A percentile compares a stretch with the other conserved stretches of the same genome.
phyloP scores from a whole-genome alignment of 2,329 filamentous ascomycete species.

The Pezicula radicicola region DNA sequence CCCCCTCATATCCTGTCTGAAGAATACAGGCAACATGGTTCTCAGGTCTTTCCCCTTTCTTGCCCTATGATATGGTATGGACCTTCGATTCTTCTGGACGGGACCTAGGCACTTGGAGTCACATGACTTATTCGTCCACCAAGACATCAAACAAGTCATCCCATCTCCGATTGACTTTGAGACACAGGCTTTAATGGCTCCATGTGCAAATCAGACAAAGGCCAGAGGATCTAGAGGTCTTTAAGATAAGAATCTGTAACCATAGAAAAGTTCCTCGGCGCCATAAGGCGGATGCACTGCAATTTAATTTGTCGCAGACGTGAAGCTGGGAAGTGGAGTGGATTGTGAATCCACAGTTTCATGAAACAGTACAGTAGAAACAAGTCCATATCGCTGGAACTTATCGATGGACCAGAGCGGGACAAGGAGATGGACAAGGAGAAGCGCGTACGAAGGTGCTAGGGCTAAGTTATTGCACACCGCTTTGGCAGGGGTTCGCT shows the following conservation, averaged over 20 bases:
- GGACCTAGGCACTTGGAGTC: too few relatives aligned
- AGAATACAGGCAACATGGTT: too few relatives aligned
- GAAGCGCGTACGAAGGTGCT: neutral
- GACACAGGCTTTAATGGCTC: neutral
- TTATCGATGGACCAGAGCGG: neutral
- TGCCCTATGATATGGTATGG: too few relatives aligned
- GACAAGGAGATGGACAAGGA: neutral
- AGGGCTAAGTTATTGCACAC: too few relatives aligned
- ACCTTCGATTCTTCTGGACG: too few relatives aligned
- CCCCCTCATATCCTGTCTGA: too few relatives aligned
- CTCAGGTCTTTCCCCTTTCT: too few relatives aligned
- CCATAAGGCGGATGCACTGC: neutral
- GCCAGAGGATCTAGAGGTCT: neutral
- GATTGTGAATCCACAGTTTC: neutral
- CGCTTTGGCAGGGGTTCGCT: too few relatives aligned
- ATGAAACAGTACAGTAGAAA: conserved; percentile 1
- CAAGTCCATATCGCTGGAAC: neutral
- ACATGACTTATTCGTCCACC: too few relatives aligned
- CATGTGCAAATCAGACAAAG: neutral
- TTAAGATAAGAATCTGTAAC: neutral
- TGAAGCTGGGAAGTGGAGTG: conserved; percentile 1
- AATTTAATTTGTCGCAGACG: conserved; percentile 1
- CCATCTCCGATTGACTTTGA: too few relatives aligned
- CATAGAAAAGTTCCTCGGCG: neutral
- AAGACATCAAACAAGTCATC: too few relatives aligned